A percentile compares a stretch with the other conserved stretches of the same genome.
Evolutionary conservation across 148 eudicot species (phyloP).

Genomic region (Cornus kousa): DNA sequence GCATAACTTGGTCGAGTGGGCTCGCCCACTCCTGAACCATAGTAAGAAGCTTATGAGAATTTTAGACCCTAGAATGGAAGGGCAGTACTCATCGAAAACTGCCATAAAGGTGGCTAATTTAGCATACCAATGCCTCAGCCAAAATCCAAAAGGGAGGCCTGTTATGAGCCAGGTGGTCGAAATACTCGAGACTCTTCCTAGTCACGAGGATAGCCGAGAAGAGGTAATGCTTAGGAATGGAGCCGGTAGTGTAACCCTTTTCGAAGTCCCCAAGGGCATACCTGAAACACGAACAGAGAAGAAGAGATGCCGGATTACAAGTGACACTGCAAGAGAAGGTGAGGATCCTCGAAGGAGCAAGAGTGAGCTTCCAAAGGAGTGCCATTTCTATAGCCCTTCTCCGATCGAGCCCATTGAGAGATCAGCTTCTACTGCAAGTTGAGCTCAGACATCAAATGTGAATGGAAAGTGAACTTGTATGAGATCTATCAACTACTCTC

Average conservation of each 20-base stretch:
- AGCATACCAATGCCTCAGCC: slow-evolving; percentile 82
- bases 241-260: slow-evolving; percentile 45
- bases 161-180: slow-evolving; percentile 80
- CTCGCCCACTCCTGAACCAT: slow-evolving; percentile 76
- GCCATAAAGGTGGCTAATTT: slow-evolving; percentile 71
- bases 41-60: slow-evolving; percentile 65
- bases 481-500: not conserved
- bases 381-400: slow-evolving; percentile 29
- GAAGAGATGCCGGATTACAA: slow-evolving; percentile 15
- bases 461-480: not conserved
- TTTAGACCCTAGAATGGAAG: slow-evolving; percentile 72
- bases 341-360: slow-evolving; percentile 34
- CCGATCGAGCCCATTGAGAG: slow-evolving; percentile 28
- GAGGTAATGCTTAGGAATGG: slow-evolving; percentile 39
- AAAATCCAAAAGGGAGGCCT: slow-evolving; percentile 85
- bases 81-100: slow-evolving; percentile 60
- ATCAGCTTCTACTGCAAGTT: slow-evolving; percentile 6
- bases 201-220: slow-evolving; percentile 40
- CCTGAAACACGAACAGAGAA: slow-evolving; percentile 18
- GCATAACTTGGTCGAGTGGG: slow-evolving; percentile 83
- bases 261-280: slow-evolving; percentile 42
- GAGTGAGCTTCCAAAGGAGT: slow-evolving; percentile 52
- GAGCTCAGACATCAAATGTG: not conserved
- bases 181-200: slow-evolving; percentile 56
- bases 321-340: slow-evolving; percentile 28